Base-by-base conservation (phyloP, 495 filamentous ascomycete genomes). In the Hypoxylon trugodes region DNA sequence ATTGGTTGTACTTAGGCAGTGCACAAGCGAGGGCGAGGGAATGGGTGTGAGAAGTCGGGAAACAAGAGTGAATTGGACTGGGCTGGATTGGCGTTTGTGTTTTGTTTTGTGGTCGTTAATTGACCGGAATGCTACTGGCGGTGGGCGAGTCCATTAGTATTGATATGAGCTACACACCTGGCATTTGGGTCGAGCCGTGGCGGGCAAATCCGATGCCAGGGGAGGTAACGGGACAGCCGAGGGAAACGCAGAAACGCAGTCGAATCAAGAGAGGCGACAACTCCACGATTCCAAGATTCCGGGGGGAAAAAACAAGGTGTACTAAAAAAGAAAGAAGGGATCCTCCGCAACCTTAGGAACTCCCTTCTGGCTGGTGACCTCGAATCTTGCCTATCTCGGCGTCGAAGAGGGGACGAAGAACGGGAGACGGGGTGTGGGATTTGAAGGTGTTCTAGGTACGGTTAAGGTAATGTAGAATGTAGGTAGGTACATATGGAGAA, bases 401-500 rank as follows among this genome's bases (percentile, higher is more conserved):
- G 28, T 56, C 13, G 43, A 50, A 57, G 51, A 56, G 57, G 55
- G 62, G 62, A 56, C 43, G 25, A 43, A 51, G 43, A 32, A n/a
- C n/a, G n/a, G 43, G 43, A 30, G 45, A 38, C 8, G 36, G 36
- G 22, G 53, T 32, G 42, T 48, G 50, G 37, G 52, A n/a, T n/a
- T 43, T 48, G 51, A 49, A 46, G 57, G 57, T 61, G 50, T 62
- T 37, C 40, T 43, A 36, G 30, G 13, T 40, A 12, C 24, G 13
- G 32, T 13, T 54, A 56, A 12, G 38, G 40, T 47, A 35, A 30
- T 6, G 43, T 35, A 5, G 13, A 37, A 65, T 38, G 55, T 55
- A 65, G 28, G 56, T 51, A 56, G 50, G 50, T 37, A 66, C 62
- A 60, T 66, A 66, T 28, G 57, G 56, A 50, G 32, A 47, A 59